phyloP scores from a whole-genome alignment of 495 filamentous ascomycete genomes.

The Clavariopsis aquatica region DNA sequence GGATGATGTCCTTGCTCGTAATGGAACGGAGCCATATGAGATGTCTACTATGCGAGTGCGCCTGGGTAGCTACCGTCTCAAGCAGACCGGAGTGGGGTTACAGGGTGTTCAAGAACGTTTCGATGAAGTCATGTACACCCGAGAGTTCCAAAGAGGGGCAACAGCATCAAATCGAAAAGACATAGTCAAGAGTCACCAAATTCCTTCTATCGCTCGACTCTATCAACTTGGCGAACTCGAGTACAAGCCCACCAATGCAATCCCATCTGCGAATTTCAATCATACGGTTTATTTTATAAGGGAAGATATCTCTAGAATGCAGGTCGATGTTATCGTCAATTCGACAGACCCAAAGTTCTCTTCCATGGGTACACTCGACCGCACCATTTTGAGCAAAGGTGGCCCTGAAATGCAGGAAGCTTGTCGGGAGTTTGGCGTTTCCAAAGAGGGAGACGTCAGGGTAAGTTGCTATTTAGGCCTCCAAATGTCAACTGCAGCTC shows the following conservation, averaged over 20 bases:
- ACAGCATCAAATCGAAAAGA: background rate
- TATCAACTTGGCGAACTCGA: slow-evolving; percentile 31
- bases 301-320: slow-evolving; percentile 32
- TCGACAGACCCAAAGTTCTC: slow-evolving; percentile 31
- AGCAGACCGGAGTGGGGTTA: slow-evolving; percentile 17
- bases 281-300: slow-evolving; percentile 20
- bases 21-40: slow-evolving; percentile 16
- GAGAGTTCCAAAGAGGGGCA: slow-evolving; percentile 19
- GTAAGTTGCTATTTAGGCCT: background rate
- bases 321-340: slow-evolving; percentile 34
- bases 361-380: slow-evolving; percentile 28
- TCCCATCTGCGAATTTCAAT: slow-evolving; percentile 10
- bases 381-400: slow-evolving; percentile 22
- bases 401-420: slow-evolving; percentile 27
- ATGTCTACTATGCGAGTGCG: slow-evolving; percentile 28
- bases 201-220: slow-evolving; percentile 26
- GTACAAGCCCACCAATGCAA: slow-evolving; percentile 12
- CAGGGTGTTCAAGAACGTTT: slow-evolving; percentile 15
- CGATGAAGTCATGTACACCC: slow-evolving; percentile 23
- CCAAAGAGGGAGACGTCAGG: slow-evolving; percentile 21
- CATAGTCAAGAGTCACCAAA: slow-evolving; percentile 18
- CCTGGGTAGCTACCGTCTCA: slow-evolving; percentile 22
- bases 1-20: slow-evolving; percentile 15
- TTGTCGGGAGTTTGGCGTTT: slow-evolving; percentile 21
- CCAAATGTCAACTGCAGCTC: background rate